Evolutionary conservation across 495 filamentous ascomycete species (phyloP).

Genomic region (Podospora tetraspora): DNA sequence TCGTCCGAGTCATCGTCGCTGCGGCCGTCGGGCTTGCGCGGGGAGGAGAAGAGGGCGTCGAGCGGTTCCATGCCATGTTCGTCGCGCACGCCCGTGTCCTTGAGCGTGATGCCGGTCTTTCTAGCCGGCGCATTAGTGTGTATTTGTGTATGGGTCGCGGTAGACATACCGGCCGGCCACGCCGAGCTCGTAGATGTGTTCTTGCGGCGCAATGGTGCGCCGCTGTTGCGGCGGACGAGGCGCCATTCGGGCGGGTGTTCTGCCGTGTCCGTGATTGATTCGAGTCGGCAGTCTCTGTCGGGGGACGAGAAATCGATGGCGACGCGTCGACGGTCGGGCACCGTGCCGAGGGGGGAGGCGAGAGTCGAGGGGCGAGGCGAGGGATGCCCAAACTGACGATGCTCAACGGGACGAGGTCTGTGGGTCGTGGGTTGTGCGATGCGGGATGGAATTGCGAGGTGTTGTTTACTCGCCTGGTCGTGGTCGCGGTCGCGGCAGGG

Average conservation of each 20-base stretch:
- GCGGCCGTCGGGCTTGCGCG: slow-evolving; percentile 35
- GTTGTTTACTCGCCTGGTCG: slow-evolving; percentile 9
- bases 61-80: slow-evolving; percentile 88
- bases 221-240: slow-evolving; percentile 34
- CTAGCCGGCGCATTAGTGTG: slow-evolving; percentile 19
- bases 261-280: not conserved
- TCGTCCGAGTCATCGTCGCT: slow-evolving; percentile 17
- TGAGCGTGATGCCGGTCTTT: slow-evolving; percentile 78
- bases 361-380: not conserved
- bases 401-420: not conserved
- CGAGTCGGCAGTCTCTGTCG: not conserved
- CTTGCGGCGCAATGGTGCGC: slow-evolving; percentile 31
- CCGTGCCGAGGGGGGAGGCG: not conserved
- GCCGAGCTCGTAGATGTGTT: slow-evolving; percentile 46
- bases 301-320: not conserved
- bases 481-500: not conserved
- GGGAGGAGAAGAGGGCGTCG: slow-evolving; percentile 83
- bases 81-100: slow-evolving; percentile 75
- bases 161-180: slow-evolving; percentile 43
- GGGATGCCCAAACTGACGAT: not conserved
- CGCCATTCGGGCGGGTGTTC: slow-evolving; percentile 24
- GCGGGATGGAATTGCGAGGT: not conserved
- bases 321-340: not conserved
- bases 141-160: not conserved
- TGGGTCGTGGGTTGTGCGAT: not conserved